Evolutionary conservation across 768 basidiomycete species (phyloP).

Genomic region (Dacryopinax spathularia): DNA sequence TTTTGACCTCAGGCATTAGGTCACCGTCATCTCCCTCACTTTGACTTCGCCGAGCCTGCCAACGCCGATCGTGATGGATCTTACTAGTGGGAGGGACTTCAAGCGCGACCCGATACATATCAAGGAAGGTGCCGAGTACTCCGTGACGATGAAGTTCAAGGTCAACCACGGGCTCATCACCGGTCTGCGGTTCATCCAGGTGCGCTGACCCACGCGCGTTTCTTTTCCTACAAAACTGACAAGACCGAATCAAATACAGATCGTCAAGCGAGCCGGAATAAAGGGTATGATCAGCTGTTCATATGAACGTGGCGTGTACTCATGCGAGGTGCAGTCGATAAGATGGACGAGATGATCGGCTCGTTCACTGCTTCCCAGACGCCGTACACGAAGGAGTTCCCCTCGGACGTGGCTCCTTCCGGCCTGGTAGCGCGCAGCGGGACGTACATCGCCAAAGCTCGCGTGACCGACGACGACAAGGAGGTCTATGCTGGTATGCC

Average conservation of each 20-base stretch:
- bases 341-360: slow-evolving; percentile 85
- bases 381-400: slow-evolving; percentile 63
- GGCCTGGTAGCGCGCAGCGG: slow-evolving; percentile 77
- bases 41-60: slow-evolving; percentile 60
- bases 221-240: neutral
- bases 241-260: slow-evolving; percentile 52
- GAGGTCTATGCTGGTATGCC: slow-evolving; percentile 60
- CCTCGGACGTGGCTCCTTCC: slow-evolving; percentile 48
- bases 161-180: slow-evolving; percentile 77
- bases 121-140: slow-evolving; percentile 82
- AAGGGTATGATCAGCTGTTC: slow-evolving; percentile 35
- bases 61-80: slow-evolving; percentile 21
- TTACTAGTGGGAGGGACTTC: slow-evolving; percentile 32
- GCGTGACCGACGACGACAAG: slow-evolving; percentile 79
- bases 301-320: slow-evolving; percentile 5
- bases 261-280: slow-evolving; percentile 66
- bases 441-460: slow-evolving; percentile 59
- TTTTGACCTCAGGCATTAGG: slow-evolving; percentile 31
- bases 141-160: slow-evolving; percentile 68
- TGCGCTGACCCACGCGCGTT: neutral
- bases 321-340: slow-evolving; percentile 50
- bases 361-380: slow-evolving; percentile 58
- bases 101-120: slow-evolving; percentile 70
- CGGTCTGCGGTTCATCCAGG: slow-evolving; percentile 45
- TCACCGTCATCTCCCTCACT: slow-evolving; percentile 61